Evolutionary conservation across 1,284 basidiomycete species (phyloP).

Genomic region (Leccinum cinnamomeum): DNA sequence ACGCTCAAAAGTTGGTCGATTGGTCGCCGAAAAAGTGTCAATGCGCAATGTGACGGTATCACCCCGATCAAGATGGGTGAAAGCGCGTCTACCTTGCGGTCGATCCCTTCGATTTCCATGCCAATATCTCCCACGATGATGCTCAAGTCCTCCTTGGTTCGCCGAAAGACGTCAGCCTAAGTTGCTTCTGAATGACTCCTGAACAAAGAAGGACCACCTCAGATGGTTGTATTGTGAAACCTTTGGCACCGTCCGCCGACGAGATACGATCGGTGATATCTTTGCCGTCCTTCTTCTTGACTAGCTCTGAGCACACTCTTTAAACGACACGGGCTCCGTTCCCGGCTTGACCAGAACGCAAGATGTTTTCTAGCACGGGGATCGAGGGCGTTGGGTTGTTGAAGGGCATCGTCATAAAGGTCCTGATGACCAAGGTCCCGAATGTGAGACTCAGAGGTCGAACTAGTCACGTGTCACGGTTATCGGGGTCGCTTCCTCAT

Average conservation of each 20-base stretch:
- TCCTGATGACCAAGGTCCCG: slow-evolving; percentile 1
- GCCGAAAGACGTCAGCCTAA: slow-evolving; percentile 46
- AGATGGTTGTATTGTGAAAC: not conserved
- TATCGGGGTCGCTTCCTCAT: no score
- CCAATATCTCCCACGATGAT: slow-evolving; percentile 44
- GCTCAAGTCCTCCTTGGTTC: slow-evolving; percentile 39
- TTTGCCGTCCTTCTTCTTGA: slow-evolving; percentile 14
- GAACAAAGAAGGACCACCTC: not conserved
- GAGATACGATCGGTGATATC: slow-evolving; percentile 15
- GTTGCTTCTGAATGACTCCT: slow-evolving; percentile 41
- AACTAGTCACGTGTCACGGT: no score
- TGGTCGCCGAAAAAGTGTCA: slow-evolving; percentile 35
- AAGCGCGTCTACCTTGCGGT: no score
- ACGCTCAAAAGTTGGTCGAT: slow-evolving; percentile 4
- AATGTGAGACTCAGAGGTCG: no score
- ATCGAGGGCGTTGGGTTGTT: slow-evolving; percentile 28
- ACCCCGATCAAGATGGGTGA: no score
- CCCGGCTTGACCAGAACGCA: slow-evolving; percentile 36
- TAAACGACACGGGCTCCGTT: slow-evolving; percentile 26
- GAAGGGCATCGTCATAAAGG: slow-evolving; percentile 2
- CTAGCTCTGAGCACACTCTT: slow-evolving; percentile 33
- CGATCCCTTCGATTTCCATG: no score
- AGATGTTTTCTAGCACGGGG: slow-evolving; percentile 32
- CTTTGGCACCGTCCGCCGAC: not conserved
- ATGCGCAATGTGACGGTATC: slow-evolving; percentile 11